Percentiles rank a stretch among this genome's conserved stretches.
Conservation (phyloP, 495 filamentous ascomycete genomes). For the Aspergillus olivimuriae region DNA sequence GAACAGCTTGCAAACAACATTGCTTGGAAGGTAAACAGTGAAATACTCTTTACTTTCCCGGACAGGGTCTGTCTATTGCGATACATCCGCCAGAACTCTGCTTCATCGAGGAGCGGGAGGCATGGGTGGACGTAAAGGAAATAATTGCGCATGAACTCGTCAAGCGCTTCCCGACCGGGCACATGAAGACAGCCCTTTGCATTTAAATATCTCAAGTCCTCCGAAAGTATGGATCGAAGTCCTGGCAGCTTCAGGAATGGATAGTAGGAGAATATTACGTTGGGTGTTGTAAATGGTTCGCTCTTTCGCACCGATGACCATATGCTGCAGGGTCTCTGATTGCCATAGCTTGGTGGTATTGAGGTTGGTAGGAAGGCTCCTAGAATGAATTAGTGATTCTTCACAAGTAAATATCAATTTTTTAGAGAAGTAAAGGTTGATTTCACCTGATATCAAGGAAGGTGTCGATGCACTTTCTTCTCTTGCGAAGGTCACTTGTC, state of each 20-base stretch:
- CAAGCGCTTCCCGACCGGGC: background rate
- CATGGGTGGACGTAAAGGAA: slow-evolving; percentile 7
- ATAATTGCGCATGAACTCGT: slow-evolving; percentile 5
- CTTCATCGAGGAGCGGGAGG: slow-evolving; percentile 4
- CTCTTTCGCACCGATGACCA: too few species aligned
- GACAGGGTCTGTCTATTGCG: background rate
- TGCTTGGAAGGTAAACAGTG: slow-evolving; percentile 4
- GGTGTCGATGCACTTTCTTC: too few species aligned
- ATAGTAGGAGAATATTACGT: slow-evolving; percentile 2
- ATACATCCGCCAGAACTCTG: slow-evolving; percentile 6
- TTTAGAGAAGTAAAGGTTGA: too few species aligned
- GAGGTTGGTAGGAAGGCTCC: too few species aligned
- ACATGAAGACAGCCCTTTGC: slow-evolving; percentile 1
- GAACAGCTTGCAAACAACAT: slow-evolving; percentile 3
- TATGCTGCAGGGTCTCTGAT: too few species aligned
- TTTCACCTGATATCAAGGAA: too few species aligned
- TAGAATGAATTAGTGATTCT: too few species aligned
- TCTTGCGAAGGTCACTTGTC: too few species aligned
- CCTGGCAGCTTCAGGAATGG: slow-evolving; percentile 4
- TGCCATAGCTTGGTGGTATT: too few species aligned
- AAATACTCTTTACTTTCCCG: background rate
- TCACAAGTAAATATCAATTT: too few species aligned
- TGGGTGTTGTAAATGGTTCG: background rate
- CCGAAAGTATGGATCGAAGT: background rate
- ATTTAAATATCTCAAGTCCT: slow-evolving; percentile 1